Base-by-base conservation (phyloP, 1,139 yeast genomes). In the Taphrina pruni region DNA sequence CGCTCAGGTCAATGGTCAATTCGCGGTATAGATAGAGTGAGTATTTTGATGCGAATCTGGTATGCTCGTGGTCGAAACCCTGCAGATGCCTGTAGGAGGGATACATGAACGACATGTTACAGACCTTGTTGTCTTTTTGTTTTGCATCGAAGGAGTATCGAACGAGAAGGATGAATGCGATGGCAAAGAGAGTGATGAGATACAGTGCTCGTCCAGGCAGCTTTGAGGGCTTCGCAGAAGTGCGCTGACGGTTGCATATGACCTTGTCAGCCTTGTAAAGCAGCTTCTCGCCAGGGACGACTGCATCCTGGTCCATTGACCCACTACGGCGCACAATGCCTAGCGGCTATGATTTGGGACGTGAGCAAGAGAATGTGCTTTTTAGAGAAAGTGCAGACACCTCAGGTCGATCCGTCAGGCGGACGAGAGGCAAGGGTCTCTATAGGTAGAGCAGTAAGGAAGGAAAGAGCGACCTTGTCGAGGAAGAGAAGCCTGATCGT, bases 11-110 rank as follows among this genome's bases (percentile, higher is more conserved):
- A 9, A 78, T 77, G 39, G 79, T 78, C 14, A 80, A 79, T 77
- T 94, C 99, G 71, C 85, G 82, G 78, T 94, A 95, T 8, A 92
- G 81, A 74, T 88, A 90, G 6, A 93, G 79, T 21, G 93, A 87
- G 77, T 92, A 93, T 75, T 91, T 91, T 60, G 87, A 81, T 1
- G 97, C 95, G 76, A 87, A 85, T 66, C 85, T 82, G 2, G 96
- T 88, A 76, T 88, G 89, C 3, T 86, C 74, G 41, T 84, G 82
- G 77, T 90, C 95, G 76, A 93, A 89, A 1, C 88, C 90, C 70
- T 82, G 80, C 51, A 92, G 83, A 73, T 87, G 81, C 11, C 93
- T 93, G 75, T 89, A 90, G 0, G 92, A 86, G 0, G 96, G 96
- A 17, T 69, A 70, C 76, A 75, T 75, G 36, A 64, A 72, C 1